phyloP scores from a whole-genome alignment of 2,329 filamentous ascomycete species.

The Talaromyces sp. region DNA sequence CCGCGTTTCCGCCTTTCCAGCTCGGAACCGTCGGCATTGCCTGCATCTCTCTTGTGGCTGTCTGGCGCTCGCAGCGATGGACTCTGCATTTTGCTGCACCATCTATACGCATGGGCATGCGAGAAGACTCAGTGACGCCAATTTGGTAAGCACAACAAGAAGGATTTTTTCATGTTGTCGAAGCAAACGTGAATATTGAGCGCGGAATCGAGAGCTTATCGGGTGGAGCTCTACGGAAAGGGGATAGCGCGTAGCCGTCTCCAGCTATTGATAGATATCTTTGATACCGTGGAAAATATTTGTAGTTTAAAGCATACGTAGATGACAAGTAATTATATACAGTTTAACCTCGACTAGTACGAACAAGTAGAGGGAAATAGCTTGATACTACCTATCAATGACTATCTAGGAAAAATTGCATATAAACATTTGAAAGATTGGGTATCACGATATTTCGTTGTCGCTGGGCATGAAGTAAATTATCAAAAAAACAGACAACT shows the following conservation, averaged over 20 bases:
- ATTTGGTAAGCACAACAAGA: not conserved
- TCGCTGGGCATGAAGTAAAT: conserved; percentile 1
- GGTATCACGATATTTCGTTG: not conserved
- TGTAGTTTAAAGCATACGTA: not conserved
- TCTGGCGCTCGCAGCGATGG: not conserved
- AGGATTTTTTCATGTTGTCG: not conserved
- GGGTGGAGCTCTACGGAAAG: not conserved
- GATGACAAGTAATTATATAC: not conserved
- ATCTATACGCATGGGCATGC: not conserved
- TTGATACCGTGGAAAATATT: not conserved
- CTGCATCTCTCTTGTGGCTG: conserved; percentile 6
- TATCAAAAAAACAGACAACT: not conserved
- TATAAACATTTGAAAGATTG: not conserved
- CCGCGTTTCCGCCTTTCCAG: conserved; percentile 23
- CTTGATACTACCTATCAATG: not conserved
- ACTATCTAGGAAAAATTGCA: not conserved
- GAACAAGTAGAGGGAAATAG: no score
- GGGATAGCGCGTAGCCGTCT: not conserved
- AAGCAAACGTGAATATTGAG: not conserved
- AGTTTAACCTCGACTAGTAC: not conserved
- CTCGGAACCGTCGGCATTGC: not conserved
- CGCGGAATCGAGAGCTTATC: not conserved
- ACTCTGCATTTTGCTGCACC: not conserved
- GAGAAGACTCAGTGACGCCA: not conserved
- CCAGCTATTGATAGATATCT: not conserved